A percentile compares a stretch with the other conserved stretches of the same genome.
These are phyloP conservation scores for Crotalaria pallida DNA, from an alignment of 306 rosid genomes.

Conservation along the genomic window DNA sequence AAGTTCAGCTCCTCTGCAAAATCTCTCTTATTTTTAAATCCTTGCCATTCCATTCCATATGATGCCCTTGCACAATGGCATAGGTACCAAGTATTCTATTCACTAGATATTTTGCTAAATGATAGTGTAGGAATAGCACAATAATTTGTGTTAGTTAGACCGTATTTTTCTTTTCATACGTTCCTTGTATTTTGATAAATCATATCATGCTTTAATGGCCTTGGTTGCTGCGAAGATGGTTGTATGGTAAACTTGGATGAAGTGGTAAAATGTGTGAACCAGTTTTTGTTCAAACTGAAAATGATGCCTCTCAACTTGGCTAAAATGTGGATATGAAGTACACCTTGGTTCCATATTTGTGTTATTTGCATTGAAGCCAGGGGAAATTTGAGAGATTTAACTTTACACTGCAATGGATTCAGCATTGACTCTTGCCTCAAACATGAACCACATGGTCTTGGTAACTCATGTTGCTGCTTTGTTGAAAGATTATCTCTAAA, in stretches of 20 bases:
- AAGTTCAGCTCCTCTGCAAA: no score
- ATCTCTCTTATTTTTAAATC: no score
- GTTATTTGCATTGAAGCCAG: constrained; percentile 24
- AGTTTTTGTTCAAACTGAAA: constrained; percentile 38
- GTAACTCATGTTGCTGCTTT: constrained; percentile 1
- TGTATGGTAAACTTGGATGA: constrained; percentile 17
- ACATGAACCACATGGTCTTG: constrained; percentile 23
- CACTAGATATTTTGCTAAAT: no score
- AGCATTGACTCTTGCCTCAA: constrained; percentile 23
- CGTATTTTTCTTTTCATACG: no score
- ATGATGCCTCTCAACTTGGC: constrained; percentile 30
- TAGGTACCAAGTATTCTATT: no score
- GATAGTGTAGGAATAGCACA: no score
- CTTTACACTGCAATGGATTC: constrained; percentile 21
- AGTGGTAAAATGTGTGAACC: constrained; percentile 20
- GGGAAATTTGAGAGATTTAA: not conserved
- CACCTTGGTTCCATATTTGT: not conserved
- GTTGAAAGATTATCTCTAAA: constrained; percentile 31
- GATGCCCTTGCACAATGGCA: no score
- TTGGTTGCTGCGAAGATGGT: no score
- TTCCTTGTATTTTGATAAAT: no score
- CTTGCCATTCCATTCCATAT: no score
- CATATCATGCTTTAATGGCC: no score
- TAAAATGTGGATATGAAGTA: constrained; percentile 26
- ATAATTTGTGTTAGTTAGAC: no score